phyloP scores from a whole-genome alignment of 805 yeast genomes.

The Lachancea nothofagi region DNA sequence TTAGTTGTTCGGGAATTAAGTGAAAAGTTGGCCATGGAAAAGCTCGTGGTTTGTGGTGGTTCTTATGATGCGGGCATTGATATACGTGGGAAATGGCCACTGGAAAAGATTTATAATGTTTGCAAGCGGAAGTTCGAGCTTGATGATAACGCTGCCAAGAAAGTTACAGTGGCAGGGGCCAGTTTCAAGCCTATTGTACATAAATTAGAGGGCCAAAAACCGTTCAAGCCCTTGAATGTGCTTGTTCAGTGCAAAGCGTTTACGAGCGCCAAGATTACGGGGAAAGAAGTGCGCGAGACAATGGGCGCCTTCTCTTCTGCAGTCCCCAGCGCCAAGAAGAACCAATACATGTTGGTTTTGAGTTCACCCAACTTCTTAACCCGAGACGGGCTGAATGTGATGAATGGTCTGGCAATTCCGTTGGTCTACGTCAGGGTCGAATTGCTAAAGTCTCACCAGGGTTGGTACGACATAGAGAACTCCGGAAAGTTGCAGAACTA shows the following conservation, averaged over 20 bases:
- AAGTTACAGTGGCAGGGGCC: constrained; percentile 16
- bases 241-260: constrained; percentile 33
- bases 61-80: constrained; percentile 34
- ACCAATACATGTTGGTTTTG: constrained; percentile 25
- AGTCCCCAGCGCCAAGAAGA: constrained; percentile 16
- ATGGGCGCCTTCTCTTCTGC: constrained; percentile 28
- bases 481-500: constrained; percentile 28
- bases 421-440: constrained; percentile 28
- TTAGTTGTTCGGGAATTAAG: constrained; percentile 29
- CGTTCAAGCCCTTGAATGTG: constrained; percentile 16
- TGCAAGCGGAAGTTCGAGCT: constrained; percentile 5
- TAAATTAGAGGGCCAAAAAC: constrained; percentile 8
- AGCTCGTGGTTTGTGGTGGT: constrained; percentile 28
- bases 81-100: constrained; percentile 27
- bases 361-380: constrained; percentile 32
- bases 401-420: constrained; percentile 27
- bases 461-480: constrained; percentile 20
- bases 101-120: constrained; percentile 14
- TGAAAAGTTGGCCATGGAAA: constrained; percentile 23
- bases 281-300: constrained; percentile 30
- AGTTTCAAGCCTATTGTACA: constrained; percentile 20
- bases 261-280: constrained; percentile 24
- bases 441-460: constrained; percentile 17
- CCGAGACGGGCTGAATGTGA: constrained; percentile 25
- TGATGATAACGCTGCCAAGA: constrained; percentile 14